Percentiles rank a stretch among this genome's conserved stretches.
Conservation (phyloP, 106 monocot species). For the Dendrobium chrysotoxum region DNA sequence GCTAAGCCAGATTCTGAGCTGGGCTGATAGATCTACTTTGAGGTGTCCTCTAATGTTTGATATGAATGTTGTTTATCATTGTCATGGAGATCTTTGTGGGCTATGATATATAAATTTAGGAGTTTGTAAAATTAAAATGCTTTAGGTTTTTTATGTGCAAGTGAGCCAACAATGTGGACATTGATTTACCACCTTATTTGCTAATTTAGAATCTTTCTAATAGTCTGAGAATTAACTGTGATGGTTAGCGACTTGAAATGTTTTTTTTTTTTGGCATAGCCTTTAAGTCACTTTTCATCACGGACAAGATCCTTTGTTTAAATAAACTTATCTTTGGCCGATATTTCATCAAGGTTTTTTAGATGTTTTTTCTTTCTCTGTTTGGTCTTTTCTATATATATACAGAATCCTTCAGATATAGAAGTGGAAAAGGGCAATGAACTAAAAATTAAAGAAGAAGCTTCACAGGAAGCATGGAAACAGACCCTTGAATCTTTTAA, state of each 20-base stretch:
- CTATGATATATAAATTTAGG: background rate
- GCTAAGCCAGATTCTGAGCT: background rate
- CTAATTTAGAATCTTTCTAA: background rate
- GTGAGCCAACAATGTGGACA: background rate
- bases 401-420: constrained; percentile 26
- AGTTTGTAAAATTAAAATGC: background rate
- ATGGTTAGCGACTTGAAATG: background rate
- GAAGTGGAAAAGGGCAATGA: constrained; percentile 29
- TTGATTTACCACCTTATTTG: background rate
- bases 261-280: background rate
- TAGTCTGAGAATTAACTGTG: background rate
- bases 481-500: constrained; percentile 53
- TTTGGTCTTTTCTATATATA: background rate
- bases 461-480: constrained; percentile 60
- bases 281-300: background rate
- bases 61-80: background rate
- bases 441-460: constrained; percentile 29
- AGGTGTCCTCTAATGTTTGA: background rate
- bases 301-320: background rate
- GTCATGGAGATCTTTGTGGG: background rate
- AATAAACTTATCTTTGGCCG: background rate
- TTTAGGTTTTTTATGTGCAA: background rate
- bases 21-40: background rate
- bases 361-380: background rate
- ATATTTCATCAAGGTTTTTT: background rate